These are phyloP conservation scores for Ustilago shanxiensis DNA, from an alignment of 1,284 basidiomycete genomes.

Conservation along the genomic window DNA sequence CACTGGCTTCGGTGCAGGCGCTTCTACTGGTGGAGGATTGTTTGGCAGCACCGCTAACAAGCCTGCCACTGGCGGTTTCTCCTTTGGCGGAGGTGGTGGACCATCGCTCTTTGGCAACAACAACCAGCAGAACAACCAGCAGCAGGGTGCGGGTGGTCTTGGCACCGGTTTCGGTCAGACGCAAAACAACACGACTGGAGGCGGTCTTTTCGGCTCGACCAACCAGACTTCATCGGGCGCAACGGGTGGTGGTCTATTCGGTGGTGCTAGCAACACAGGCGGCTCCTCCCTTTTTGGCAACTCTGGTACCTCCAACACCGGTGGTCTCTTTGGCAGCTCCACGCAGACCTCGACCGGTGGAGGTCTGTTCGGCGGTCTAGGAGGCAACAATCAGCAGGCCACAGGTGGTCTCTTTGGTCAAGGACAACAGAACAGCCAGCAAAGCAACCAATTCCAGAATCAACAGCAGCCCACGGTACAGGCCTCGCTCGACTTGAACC, in stretches of 20 bases:
- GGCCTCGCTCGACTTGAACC: constrained; percentile 79
- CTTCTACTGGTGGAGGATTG: constrained; percentile 59
- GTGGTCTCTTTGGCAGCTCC: constrained; percentile 73
- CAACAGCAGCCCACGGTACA: constrained; percentile 71
- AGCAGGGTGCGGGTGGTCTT: constrained; percentile 40
- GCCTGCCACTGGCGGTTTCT: constrained; percentile 52
- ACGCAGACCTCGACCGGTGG: constrained; percentile 45
- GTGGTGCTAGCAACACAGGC: constrained; percentile 49
- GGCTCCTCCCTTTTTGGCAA: constrained; percentile 61
- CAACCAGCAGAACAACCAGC: constrained; percentile 44
- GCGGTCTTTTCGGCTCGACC: constrained; percentile 64
- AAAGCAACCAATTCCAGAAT: constrained; percentile 41
- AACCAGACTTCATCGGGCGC: constrained; percentile 52
- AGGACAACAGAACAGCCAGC: constrained; percentile 53
- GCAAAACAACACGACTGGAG: constrained; percentile 36
- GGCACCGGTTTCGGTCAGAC: constrained; percentile 47
- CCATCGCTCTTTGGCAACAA: constrained; percentile 59
- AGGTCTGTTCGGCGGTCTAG: constrained; percentile 60
- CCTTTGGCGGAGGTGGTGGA: constrained; percentile 63
- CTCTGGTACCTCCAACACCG: constrained; percentile 66
- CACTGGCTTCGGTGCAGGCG: constrained; percentile 48
- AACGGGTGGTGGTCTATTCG: constrained; percentile 60
- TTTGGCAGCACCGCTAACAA: constrained; percentile 68
- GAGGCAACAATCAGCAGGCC: constrained; percentile 44
- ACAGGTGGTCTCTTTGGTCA: constrained; percentile 42